Evolutionary conservation across 108 stramenopile species (phyloP), one percentile per base, ranked within the genome.

Genomic region (Fistulifera solaris): DNA sequence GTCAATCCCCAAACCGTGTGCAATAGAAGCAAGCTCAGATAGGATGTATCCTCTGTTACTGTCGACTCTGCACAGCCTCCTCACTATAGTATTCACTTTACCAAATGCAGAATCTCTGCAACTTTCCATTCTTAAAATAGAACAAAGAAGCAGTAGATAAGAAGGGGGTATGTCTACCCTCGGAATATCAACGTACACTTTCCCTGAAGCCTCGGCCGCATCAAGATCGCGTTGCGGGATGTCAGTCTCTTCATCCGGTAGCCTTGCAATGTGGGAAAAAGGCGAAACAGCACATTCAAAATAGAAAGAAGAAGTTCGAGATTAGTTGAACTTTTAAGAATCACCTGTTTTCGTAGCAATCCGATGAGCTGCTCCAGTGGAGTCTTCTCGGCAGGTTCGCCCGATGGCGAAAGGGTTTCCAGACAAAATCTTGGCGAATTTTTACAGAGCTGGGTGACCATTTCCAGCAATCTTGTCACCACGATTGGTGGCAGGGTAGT

Each of bases 231-330:
- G 70, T 57, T 63, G 60, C 44, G 80, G 59, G 10, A 81, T 38
- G 35, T 81, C 77, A 1, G 58, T 38, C 40, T 68, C 67, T 26
- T 75, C 71, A 8, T 85, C 81, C 14, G 58, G 57, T 58, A 71
- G 70, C 61, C 68, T 76, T 22, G 87, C 75, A 22, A 93, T 56
- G 15, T 81, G 67, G 0, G 82, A 78, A 26, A 92, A 67, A n/a
- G 87, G 91, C n/a, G 76, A 61, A 0, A 76, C 80, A 19, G 76
- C 73, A 28, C 53, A 41, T 63, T 93, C 10, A 93, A 59, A 22
- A 93, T 52, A 31, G 63, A 58, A 0, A 93, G 66, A 16, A 93
- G 68, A 47, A 87, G 83, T 54, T 93, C 87, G 0, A 93, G 77
- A 62, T 78, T 85, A 17, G 82, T 68, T 2, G 82, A 71, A 48